Evolutionary conservation across 2,329 filamentous ascomycete species (phyloP).

Genomic region (Aspergillus candidus): DNA sequence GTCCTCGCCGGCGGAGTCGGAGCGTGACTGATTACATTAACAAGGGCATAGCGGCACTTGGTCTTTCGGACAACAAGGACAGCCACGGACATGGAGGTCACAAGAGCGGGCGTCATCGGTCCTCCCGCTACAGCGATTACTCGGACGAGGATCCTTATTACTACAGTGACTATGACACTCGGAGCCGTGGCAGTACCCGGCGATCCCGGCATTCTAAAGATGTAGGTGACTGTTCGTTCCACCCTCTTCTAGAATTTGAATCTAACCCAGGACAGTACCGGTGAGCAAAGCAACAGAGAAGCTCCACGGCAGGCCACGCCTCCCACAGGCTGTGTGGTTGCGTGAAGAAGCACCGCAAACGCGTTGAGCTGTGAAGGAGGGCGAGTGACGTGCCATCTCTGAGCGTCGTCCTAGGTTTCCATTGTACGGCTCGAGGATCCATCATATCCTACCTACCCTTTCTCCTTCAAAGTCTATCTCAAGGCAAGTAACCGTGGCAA

Average conservation of each 20-base stretch:
- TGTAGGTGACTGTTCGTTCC: constrained; percentile 23
- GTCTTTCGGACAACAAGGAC: constrained; percentile 30
- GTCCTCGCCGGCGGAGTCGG: constrained; percentile 39
- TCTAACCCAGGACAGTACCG: constrained; percentile 53
- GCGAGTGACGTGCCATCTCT: no score
- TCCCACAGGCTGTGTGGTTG: no score
- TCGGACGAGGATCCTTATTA: constrained; percentile 35
- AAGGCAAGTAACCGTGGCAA: no score
- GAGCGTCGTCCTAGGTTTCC: no score
- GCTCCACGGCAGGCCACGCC: constrained; percentile 59
- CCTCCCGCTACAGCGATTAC: constrained; percentile 28
- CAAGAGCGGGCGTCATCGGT: constrained; percentile 25
- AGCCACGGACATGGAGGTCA: constrained; percentile 26
- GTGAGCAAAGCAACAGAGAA: constrained; percentile 61
- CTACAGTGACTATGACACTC: constrained; percentile 27
- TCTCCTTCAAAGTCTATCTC: no score
- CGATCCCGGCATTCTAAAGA: constrained; percentile 36
- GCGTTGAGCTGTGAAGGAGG: no score
- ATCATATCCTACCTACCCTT: no score
- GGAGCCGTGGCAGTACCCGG: constrained; percentile 23
- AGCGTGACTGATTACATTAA: constrained; percentile 42
- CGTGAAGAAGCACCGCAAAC: constrained; percentile 61
- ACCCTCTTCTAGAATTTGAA: constrained; percentile 34
- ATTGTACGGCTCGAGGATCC: no score
- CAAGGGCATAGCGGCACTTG: constrained; percentile 41